Evolutionary conservation across 345 rosid genomes (phyloP).

Genomic region (Lepidium sativum): DNA sequence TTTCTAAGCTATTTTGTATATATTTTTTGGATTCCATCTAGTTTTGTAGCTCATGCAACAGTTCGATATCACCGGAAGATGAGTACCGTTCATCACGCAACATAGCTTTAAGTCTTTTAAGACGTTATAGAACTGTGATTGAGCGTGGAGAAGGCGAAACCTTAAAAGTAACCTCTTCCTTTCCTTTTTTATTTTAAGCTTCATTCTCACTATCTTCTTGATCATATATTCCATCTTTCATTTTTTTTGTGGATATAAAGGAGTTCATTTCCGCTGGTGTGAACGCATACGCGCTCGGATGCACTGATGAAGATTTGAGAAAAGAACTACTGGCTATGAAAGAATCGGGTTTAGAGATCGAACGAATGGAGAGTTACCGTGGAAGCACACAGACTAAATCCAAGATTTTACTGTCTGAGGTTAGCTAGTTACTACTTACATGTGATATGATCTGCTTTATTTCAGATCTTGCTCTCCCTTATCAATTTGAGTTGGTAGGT

Average conservation of each 20-base stretch:
- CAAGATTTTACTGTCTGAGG: slow-evolving; percentile 58
- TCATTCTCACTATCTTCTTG: not conserved
- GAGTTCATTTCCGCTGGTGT: slow-evolving; percentile 85
- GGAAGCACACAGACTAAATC: slow-evolving; percentile 66
- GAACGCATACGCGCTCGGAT: slow-evolving; percentile 84
- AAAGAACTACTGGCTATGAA: slow-evolving; percentile 63
- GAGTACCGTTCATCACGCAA: slow-evolving; percentile 86
- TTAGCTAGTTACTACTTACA: slow-evolving; percentile 4
- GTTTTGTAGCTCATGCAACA: slow-evolving; percentile 44
- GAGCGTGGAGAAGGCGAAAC: slow-evolving; percentile 94
- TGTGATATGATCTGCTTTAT: not conserved
- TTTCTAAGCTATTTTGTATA: not conserved
- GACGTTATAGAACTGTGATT: slow-evolving; percentile 71
- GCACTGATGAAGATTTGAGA: slow-evolving; percentile 67
- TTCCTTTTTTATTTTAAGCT: not conserved
- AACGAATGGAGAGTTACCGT: slow-evolving; percentile 43
- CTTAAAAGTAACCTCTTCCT: slow-evolving; percentile 46
- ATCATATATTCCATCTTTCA: not conserved
- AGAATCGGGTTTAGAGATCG: slow-evolving; percentile 61
- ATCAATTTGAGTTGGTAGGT: slow-evolving; percentile 32
- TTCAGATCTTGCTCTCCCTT: not conserved
- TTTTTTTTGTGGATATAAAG: slow-evolving; percentile 27
- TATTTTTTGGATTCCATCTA: slow-evolving; percentile 8
- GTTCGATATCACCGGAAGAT: slow-evolving; percentile 44
- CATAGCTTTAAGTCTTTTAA: slow-evolving; percentile 77